Evolutionary conservation across 768 basidiomycete genomes (phyloP).

Genomic region (Leccinum olivaceopallidum): DNA sequence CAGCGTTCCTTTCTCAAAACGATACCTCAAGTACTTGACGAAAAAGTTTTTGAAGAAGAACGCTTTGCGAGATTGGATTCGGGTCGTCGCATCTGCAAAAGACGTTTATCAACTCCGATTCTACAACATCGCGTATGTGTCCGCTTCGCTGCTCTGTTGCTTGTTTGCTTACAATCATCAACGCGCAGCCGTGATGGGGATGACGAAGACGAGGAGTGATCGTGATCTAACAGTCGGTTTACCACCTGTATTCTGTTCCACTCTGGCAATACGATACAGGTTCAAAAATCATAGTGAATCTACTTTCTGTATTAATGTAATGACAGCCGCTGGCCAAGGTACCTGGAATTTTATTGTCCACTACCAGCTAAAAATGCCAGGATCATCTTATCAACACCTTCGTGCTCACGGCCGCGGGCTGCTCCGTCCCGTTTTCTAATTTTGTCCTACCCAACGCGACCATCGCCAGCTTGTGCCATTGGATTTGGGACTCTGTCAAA

Average conservation of each 20-base stretch:
- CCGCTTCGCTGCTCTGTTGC: not conserved
- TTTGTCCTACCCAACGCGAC: conserved; percentile 57
- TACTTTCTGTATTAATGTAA: not conserved
- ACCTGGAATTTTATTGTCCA: conserved; percentile 1
- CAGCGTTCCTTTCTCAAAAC: conserved; percentile 90
- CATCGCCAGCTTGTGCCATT: conserved; percentile 76
- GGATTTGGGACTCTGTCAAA: conserved; percentile 55
- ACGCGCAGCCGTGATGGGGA: conserved; percentile 45
- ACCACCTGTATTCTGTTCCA: conserved; percentile 5
- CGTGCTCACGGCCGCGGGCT: conserved; percentile 7
- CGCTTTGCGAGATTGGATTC: conserved; percentile 93
- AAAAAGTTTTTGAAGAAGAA: conserved; percentile 99
- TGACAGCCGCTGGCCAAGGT: not conserved
- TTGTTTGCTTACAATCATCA: conserved; percentile 1
- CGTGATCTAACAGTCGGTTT: conserved; percentile 15
- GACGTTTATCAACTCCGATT: conserved; percentile 93
- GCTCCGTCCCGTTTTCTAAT: conserved; percentile 31
- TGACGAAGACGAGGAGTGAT: conserved; percentile 55
- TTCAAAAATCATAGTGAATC: not conserved
- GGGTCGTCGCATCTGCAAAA: conserved; percentile 93
- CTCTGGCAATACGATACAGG: conserved; percentile 11
- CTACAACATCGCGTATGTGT: conserved; percentile 86
- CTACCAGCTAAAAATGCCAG: not conserved
- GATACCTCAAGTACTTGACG: conserved; percentile 97
- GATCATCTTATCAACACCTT: conserved; percentile 24